phyloP scores from a whole-genome alignment of 208 protist species.

The Ichthyophonus hoferi region DNA sequence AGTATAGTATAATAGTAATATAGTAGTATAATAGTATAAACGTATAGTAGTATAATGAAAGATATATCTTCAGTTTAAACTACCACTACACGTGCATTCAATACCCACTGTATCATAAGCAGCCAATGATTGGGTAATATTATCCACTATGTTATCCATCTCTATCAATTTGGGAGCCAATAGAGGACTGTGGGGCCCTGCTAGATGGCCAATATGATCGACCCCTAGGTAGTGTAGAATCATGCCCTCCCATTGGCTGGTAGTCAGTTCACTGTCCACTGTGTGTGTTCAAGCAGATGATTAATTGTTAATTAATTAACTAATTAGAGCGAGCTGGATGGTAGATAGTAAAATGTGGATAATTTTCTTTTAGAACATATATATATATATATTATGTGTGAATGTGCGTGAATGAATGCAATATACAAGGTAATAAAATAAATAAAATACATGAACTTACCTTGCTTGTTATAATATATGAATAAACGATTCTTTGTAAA shows the following conservation, averaged over 20 bases:
- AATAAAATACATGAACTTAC: not conserved
- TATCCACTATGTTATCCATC: constrained; percentile 39
- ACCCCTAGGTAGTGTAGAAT: constrained; percentile 54
- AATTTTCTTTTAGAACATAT: too few relatives aligned
- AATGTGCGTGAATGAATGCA: not conserved
- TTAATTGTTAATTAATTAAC: not conserved
- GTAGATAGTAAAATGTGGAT: not conserved
- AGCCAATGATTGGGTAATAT: not conserved
- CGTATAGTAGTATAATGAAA: too few relatives aligned
- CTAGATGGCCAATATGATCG: constrained; percentile 46
- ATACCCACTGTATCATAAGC: too few relatives aligned
- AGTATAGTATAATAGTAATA: too few relatives aligned
- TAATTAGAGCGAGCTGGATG: not conserved
- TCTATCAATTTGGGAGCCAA: constrained; percentile 35
- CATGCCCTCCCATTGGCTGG: constrained; percentile 25
- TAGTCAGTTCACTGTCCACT: constrained; percentile 23
- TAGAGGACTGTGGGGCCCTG: not conserved
- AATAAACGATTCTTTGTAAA: too few relatives aligned
- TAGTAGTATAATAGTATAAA: too few relatives aligned
- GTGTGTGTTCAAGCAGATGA: not conserved
- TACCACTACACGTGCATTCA: too few relatives aligned
- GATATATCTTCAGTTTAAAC: not conserved
- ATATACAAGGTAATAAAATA: not conserved
- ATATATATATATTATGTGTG: too few relatives aligned
- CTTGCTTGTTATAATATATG: not conserved